Base-by-base conservation (phyloP, 2,329 filamentous ascomycete species). In the Epichloe festucae region DNA sequence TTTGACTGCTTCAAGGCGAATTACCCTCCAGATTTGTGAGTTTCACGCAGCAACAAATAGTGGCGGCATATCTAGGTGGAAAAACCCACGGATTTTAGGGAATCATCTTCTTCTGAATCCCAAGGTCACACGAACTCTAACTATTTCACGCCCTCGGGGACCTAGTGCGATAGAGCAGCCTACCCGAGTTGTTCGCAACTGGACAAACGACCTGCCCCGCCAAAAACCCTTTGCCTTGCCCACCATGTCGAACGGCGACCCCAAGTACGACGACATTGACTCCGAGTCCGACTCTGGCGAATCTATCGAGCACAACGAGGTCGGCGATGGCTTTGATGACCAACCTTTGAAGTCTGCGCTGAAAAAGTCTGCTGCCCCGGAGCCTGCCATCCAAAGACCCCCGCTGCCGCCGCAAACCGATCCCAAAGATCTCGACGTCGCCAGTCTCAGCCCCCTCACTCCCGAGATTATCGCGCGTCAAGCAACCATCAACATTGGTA, bases 401-500 rank as follows among this genome's bases (percentile, higher is more conserved):
- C 63, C 65, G 55, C 72, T 80, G 53, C 93, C 93, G 62, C 87
- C 89, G 61, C 93, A 98, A 75, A 95, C 93, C 59, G 87, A 98
- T 60, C 89, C 93, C 63, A 82, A 85, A 68, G 85, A 89, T 61
- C 79, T 98, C 64, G 88, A 97, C 65, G 79, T 96, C 63, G 79
- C 81, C 59, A 81, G 73, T 50, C 76, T 98, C 62, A 88, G 78
- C 59, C 91, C 93, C 53, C 76, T 96, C 62, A 94, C 91, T 15
- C 89, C 90, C 59, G 91, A 97, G 69, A 97, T 98, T 67, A 98
- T 98, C 66, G 89, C 89, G 55, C 82, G 93, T 64, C 93, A 98
- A 78, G 93, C 93, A 52, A 98, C 93, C 52, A 96, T 97, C 77
- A 97, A 97, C 73, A 96, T 97, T 63, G 93, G 91, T 58, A 96